These are phyloP conservation scores for Oryza meridionalis DNA, from an alignment of 176 grass and related monocot species.

Conservation along the genomic window DNA sequence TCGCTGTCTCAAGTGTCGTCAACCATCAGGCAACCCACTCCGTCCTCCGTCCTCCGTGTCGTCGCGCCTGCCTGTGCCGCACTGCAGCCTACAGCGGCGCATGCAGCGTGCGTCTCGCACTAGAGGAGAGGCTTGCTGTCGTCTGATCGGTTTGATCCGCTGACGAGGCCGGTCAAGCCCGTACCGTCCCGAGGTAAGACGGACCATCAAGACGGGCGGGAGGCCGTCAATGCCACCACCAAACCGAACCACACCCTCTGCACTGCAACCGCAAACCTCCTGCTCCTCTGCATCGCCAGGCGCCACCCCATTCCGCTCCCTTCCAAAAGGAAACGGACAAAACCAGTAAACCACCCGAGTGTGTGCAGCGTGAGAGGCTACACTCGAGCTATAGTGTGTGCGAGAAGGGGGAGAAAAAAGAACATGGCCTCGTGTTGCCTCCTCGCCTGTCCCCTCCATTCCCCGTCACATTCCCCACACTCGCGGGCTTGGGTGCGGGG, in stretches of 20 bases:
- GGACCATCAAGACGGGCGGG: constrained; percentile 21
- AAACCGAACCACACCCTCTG: background rate
- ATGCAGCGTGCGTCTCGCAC: no score
- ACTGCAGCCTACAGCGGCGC: background rate
- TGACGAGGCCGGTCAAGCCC: constrained; percentile 45
- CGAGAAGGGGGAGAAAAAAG: background rate
- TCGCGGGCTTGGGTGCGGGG: background rate
- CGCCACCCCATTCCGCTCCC: background rate
- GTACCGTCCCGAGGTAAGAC: constrained; percentile 31
- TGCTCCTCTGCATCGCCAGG: background rate
- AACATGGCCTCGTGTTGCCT: background rate
- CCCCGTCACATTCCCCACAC: constrained; percentile 9
- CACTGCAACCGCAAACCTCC: background rate
- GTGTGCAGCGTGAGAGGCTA: background rate
- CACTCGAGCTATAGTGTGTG: background rate
- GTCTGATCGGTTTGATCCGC: constrained; percentile 2
- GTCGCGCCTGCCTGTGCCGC: no score
- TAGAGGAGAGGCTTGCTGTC: background rate
- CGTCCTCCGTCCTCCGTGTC: no score
- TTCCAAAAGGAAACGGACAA: constrained; percentile 38
- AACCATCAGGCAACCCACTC: no score
- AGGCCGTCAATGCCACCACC: constrained; percentile 40
- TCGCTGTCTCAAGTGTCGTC: no score
- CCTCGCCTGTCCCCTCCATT: background rate
- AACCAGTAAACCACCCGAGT: background rate